A percentile compares a stretch with the other conserved stretches of the same genome.
Evolutionary conservation across 2,329 filamentous ascomycete species (phyloP).

Genomic region (Epichloe typhina): DNA sequence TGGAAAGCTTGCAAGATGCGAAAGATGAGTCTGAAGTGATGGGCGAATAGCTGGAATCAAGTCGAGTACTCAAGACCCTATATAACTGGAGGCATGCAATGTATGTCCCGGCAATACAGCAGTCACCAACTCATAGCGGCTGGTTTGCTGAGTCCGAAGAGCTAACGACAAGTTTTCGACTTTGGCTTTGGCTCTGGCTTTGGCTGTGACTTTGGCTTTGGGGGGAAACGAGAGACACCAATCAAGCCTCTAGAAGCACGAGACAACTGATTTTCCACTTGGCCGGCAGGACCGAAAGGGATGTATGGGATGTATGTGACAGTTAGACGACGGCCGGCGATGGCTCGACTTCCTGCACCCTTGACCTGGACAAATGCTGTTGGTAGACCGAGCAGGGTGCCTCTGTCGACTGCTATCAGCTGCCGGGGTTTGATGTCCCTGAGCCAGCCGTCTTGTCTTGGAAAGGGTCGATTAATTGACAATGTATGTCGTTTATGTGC

Average conservation of each 20-base stretch:
- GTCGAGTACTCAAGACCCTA: neutral
- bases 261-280: conserved; percentile 7
- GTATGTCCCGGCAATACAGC: neutral
- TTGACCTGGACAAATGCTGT: conserved; percentile 3
- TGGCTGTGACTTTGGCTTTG: no score
- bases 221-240: neutral
- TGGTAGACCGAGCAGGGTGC: conserved; percentile 2
- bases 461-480: neutral
- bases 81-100: neutral
- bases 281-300: conserved; percentile 2
- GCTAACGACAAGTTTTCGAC: neutral
- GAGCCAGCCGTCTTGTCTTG: neutral
- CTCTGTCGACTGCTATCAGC: neutral
- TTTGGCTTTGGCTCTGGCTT: neutral
- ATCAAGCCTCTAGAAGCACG: conserved; percentile 4
- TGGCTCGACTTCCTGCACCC: conserved; percentile 5
- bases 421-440: neutral
- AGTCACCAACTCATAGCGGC: neutral
- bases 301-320: conserved; percentile 7
- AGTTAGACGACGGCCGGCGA: conserved; percentile 5
- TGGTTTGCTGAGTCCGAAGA: conserved; percentile 4
- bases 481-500: neutral
- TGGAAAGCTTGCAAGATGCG: neutral
- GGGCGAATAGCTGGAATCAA: neutral
- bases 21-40: neutral